Evolutionary conservation across 1,139 yeast species (phyloP), one percentile per base, ranked within the genome.

Genomic region (Kodamaea fungicola): DNA sequence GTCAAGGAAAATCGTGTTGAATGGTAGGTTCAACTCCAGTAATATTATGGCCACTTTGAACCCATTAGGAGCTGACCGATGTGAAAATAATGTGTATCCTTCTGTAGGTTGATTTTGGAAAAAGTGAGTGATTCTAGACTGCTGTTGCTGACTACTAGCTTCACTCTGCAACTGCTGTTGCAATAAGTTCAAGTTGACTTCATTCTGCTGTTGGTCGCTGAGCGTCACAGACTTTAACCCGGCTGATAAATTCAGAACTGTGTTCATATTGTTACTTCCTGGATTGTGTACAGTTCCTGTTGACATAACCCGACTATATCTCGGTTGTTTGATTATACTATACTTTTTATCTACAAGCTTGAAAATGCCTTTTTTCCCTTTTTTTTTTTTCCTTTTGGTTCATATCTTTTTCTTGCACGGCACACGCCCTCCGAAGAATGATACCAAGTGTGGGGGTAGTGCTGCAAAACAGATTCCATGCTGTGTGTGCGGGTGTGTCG

Each of bases 11-110:
- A 90, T 80, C 6, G 97, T 89, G 51, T 81, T 80, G 64, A 84
- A 90, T 30, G 78, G 78, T 50, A 85, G 74, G 41, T 85, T 84
- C 47, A 92, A 74, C 59, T 90, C 97, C 37, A 90, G 79, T 43
- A 92, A 70, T 31, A 89, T 84, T 35, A 89, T 89, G 13, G 97
- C 96, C 13, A 92, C 96, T 61, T 90, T 90, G 73, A 89, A 92
- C 7, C 97, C 97, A 61, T 90, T 90, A 22, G 97, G 97, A 1
- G 97, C 97, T 7, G 95, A 84, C 52, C 96, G 69, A 61, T 90
- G 97, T 13, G 94, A 82, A 54, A 90, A 88, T 36, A 90, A 68
- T 2, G 96, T 87, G 59, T 78, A 87, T 2, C 97, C 97, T 45
- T 83, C 87, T 13, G 77, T 64, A 4, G 96, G 96, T 45, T 83